These are phyloP conservation scores for Tuber borchii DNA, from an alignment of 495 filamentous ascomycete genomes.

Conservation along the genomic window DNA sequence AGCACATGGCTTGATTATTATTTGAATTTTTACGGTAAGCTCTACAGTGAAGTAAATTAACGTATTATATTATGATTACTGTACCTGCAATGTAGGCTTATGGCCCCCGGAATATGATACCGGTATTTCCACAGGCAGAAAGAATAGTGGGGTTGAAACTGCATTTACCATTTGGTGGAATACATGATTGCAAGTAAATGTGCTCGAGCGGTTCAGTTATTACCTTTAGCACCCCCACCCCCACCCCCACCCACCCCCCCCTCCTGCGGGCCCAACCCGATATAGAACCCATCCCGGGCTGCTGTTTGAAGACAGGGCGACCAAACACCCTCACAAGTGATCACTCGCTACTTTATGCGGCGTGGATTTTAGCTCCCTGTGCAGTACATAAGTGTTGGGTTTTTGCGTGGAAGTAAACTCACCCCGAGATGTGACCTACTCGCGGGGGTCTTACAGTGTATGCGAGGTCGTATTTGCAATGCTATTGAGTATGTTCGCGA, in stretches of 20 bases:
- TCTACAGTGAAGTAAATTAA: too few species aligned
- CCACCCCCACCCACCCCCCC: too few species aligned
- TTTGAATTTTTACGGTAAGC: too few species aligned
- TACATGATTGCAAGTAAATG: not conserved
- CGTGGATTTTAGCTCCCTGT: not conserved
- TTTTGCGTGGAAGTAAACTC: not conserved
- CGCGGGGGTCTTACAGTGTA: not conserved
- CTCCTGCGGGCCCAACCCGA: not conserved
- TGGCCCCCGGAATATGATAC: too few species aligned
- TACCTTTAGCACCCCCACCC: not conserved
- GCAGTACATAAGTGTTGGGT: not conserved
- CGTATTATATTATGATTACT: too few species aligned
- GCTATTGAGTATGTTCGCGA: not conserved
- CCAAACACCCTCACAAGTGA: not conserved
- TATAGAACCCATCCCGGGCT: not conserved
- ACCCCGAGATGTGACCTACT: not conserved
- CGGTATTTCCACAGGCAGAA: too few species aligned
- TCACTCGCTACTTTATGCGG: not conserved
- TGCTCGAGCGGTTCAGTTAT: not conserved
- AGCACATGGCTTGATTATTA: not conserved
- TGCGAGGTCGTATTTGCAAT: slow-evolving; percentile 1
- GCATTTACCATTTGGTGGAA: not conserved
- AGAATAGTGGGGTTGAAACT: not conserved
- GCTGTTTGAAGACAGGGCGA: not conserved
- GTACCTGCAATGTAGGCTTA: too few species aligned